Evolutionary conservation across 768 basidiomycete genomes (phyloP), one percentile per base, ranked within the genome.

Genomic region (Kwoniella dejecticola): DNA sequence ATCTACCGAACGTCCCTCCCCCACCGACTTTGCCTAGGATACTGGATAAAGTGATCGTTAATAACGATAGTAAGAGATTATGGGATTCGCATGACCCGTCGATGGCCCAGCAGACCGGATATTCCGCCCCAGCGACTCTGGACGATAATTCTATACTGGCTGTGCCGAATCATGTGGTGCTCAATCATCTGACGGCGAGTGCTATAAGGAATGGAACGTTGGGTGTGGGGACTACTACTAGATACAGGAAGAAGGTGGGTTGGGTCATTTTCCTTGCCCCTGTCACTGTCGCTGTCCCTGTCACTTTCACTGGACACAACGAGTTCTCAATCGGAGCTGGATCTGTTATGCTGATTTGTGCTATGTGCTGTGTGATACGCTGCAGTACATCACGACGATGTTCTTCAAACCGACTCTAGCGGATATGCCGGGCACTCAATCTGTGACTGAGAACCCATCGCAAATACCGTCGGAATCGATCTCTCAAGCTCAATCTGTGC

Each of bases 131-230:
- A 17, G 76, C 71, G 5, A 80, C 71, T 17, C 64, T 72, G 38
- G 94, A 98, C 79, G 94, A 98, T 73, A 89, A 86, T 52, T 88
- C 88, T 48, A 91, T 98, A 58, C 79, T 98, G 64, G 89, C 95
- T 15, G 91, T 96, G 21, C 94, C 94, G 21, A 89, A 87, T 36
- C 94, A 97, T 81, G 91, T 91, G 36, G 91, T 97, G 23, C 81
- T 98, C 66, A 92, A 96, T 70, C 94, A 98, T 79, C 80, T 98
- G 70, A 90, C 90, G 64, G 96, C 94, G 63, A 95, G 91, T 71
- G 93, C 94, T 52, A 98, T 98, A 63, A 84, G 87, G 79, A 93
- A 93, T 77, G 93, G 91, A 6, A 91, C 95, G 46, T 79, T 97
- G 49, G 93, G 92, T 38, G 92, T 97, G 4, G 93, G 88, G 26